These are phyloP conservation scores for Sporothrix brasiliensis DNA, from an alignment of 2,329 filamentous ascomycete species.

Conservation along the genomic window DNA sequence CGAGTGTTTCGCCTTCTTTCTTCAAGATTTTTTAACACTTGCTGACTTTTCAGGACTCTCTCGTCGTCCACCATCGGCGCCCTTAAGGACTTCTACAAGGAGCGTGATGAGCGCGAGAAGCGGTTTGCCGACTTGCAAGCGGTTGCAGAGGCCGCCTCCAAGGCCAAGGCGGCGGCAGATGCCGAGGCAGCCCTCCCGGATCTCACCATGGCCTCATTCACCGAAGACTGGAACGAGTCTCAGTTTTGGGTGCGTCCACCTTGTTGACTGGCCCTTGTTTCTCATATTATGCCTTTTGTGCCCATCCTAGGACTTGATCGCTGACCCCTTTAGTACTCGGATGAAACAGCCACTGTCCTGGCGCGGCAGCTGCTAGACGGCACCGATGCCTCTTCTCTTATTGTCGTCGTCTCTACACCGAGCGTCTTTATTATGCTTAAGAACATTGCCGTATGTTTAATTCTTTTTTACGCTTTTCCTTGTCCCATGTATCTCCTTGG, in stretches of 20 bases:
- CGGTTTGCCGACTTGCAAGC: conserved; percentile 69
- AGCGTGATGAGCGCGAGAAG: conserved; percentile 67
- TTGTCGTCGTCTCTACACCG: conserved; percentile 73
- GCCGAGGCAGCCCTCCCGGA: conserved; percentile 51
- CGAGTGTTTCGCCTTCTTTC: background rate
- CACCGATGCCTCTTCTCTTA: conserved; percentile 55
- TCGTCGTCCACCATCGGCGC: conserved; percentile 67
- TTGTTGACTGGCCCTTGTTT: background rate
- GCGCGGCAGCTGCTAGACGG: conserved; percentile 68
- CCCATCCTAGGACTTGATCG: background rate
- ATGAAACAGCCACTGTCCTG: conserved; percentile 67
- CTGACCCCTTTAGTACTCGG: conserved; percentile 60
- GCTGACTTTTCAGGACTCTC: conserved; percentile 55
- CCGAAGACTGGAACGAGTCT: conserved; percentile 80
- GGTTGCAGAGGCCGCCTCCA: conserved; percentile 58
- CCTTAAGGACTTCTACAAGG: conserved; percentile 73
- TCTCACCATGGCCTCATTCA: conserved; percentile 69
- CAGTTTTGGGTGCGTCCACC: conserved; percentile 71
- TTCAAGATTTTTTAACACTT: background rate
- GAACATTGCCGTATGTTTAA: conserved; percentile 49
- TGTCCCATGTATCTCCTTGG: background rate
- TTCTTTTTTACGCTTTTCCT: background rate
- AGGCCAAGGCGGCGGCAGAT: conserved; percentile 48
- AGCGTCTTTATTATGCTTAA: conserved; percentile 77
- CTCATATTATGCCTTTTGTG: background rate